Base-by-base conservation (phyloP, 2,329 filamentous ascomycete genomes). In the Pseudocercospora pini-densiflorae region DNA sequence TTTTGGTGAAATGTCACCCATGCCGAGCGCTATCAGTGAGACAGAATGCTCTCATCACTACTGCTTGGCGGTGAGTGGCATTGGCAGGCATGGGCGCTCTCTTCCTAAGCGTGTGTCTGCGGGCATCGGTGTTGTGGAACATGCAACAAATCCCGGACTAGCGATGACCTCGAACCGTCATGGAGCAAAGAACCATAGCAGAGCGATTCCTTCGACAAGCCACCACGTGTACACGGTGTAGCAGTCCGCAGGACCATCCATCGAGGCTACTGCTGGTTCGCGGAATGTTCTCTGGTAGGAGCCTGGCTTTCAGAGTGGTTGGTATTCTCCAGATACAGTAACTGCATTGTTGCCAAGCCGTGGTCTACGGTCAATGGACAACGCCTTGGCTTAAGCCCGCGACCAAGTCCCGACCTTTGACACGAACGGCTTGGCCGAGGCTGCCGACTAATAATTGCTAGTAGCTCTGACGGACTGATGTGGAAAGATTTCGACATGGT, bases 321-420 rank as follows among this genome's bases (percentile, higher is more conserved):
- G 47, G 24, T 23, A 27, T 24, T 12, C 47, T 51, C 47, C 47
- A 24, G 21, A 51, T 23, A 27, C 47, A 51, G 40, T n/a, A 16
- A 51, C 9, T 51, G 47, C 47, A 51, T 51, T 51, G n/a, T 9
- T 19, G 47, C 47, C 36, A 40, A 40, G 45, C 10, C 45, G 45
- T 49, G 45, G n/a, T 49, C 45, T 24, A 49, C 45, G 45, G 36
- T 40, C 36, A 40, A 40, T n/a, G 14, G 36, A 16, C 16, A 31
- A n/a, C 51, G 51, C 51, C 12, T 12, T 54, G 51, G 51, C 51
- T 54, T 8, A 54, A 31, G 51, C 51, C 51, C 24, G 21, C 21
- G 24, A n/a, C 24, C 51, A 27, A 53, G 19, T 54, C 51, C 51
- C 51, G 51, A 54, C 14, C 24, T 54, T 54, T 54, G 49, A 53